Percentiles rank a stretch among this genome's conserved stretches.
These are phyloP conservation scores for Adiantum capillusveneris DNA, from an alignment of 75 land plant species.

Conservation along the genomic window DNA sequence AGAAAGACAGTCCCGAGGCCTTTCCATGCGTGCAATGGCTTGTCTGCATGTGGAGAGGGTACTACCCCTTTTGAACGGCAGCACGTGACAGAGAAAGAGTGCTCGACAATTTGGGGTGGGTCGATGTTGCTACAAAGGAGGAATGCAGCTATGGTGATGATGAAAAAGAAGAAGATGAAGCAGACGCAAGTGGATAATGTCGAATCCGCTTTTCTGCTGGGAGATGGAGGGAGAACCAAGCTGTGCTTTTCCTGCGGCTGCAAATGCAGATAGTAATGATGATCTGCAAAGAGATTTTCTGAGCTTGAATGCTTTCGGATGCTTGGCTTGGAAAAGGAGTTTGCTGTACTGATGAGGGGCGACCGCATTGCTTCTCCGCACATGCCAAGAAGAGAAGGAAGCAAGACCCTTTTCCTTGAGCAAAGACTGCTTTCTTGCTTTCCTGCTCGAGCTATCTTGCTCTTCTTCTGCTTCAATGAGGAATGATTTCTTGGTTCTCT, in stretches of 20 bases:
- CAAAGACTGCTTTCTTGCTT: too few relatives aligned
- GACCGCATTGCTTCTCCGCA: too few relatives aligned
- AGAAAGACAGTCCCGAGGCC: constrained; percentile 55
- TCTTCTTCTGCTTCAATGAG: too few relatives aligned
- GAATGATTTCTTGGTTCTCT: too few relatives aligned
- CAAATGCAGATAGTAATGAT: too few relatives aligned
- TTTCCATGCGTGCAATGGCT: constrained; percentile 30
- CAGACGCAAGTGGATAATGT: background rate
- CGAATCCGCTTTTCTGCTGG: too few relatives aligned
- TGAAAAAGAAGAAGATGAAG: background rate
- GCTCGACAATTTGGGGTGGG: too few relatives aligned
- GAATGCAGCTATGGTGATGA: background rate
- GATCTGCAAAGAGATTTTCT: background rate
- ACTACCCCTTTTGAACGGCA: background rate
- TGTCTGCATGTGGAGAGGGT: background rate
- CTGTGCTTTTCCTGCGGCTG: background rate
- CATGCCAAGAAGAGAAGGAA: too few relatives aligned
- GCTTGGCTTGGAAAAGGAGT: background rate
- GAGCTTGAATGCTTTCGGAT: constrained; percentile 2
- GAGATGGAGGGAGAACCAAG: background rate
- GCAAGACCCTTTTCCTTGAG: too few relatives aligned
- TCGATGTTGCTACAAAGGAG: background rate
- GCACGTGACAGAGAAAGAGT: too few relatives aligned
- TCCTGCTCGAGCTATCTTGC: too few relatives aligned
- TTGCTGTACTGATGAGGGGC: too few relatives aligned